phyloP scores from a whole-genome alignment of 768 basidiomycete species.

The Leccinellum rugosiceps region DNA sequence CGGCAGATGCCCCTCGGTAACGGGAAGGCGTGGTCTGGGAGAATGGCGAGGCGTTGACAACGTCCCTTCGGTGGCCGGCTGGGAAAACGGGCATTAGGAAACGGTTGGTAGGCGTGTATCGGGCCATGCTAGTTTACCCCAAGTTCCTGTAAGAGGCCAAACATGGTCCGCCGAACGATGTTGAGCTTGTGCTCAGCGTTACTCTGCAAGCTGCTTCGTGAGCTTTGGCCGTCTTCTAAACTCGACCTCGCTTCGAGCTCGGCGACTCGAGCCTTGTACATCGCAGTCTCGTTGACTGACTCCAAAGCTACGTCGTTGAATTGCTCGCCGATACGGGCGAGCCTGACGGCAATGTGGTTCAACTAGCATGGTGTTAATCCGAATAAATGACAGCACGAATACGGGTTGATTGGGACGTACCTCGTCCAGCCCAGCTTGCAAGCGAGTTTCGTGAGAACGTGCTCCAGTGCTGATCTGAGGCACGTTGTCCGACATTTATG shows the following conservation, averaged over 20 bases:
- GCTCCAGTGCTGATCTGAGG: neutral
- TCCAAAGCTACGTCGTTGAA: conserved; percentile 21
- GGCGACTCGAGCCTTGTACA: conserved; percentile 27
- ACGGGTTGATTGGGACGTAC: conserved; percentile 9
- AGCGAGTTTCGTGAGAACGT: conserved; percentile 17
- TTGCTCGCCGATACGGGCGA: conserved; percentile 31
- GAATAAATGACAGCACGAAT: neutral
- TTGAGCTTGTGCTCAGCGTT: conserved; percentile 29
- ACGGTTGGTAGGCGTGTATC: neutral
- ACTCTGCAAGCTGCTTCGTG: conserved; percentile 33
- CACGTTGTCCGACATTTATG: conserved; percentile 3
- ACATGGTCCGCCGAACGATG: conserved; percentile 39
- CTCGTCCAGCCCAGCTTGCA: conserved; percentile 28
- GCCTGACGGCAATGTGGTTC: conserved; percentile 25
- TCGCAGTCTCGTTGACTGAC: conserved; percentile 22
- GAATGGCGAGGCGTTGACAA: conserved; percentile 10
- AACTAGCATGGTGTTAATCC: conserved; percentile 12
- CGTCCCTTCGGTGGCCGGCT: conserved; percentile 21
- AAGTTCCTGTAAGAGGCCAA: conserved; percentile 41
- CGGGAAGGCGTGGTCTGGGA: conserved; percentile 1
- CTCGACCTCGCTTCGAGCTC: conserved; percentile 36
- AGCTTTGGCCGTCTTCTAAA: conserved; percentile 24
- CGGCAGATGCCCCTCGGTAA: neutral
- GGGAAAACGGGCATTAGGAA: conserved; percentile 3
- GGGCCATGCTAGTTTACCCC: conserved; percentile 27